Base-by-base conservation (phyloP, 177 flowering plant species). In the Tripterygium wilfordii region DNA sequence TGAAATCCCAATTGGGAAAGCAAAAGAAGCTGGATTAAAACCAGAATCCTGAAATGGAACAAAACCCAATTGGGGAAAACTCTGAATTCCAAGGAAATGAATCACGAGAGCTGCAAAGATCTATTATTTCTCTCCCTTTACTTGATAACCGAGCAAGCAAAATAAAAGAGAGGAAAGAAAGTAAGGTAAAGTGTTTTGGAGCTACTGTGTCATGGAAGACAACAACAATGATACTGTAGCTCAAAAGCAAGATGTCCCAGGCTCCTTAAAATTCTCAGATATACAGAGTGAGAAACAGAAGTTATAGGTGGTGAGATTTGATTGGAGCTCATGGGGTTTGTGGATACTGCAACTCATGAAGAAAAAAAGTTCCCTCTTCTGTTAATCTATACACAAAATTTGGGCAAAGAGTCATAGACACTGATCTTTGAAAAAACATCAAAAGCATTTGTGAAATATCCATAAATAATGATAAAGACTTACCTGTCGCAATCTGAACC, bases 261-360 rank as follows among this genome's bases (percentile, higher is more conserved):
- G 23, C 24, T 32, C 15, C 2, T 22, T 2, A 51, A 39, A 37
- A 29, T 17, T 20, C 45, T 22, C 24, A 21, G 20, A 45, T 19
- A 58, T 14, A 28, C 49, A 51, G 31, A 45, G 57, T 51, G 50
- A 44, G 33, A 60, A 37, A 16, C 37, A 44, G 28, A 21, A 42
- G 28, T 12, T 13, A 62, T 46, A 50, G 68, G 67, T 72, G 76
- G 69, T 62, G 68, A 37, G 35, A 14, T 64, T 21, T 72, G 70
- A 78, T 75, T 75, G 80, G 76, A 48, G 61, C 63, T 23, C 26
- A 57, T 58, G 70, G 69, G 50, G 73, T 52, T 64, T 63, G 65
- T 63, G 72, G 77, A 69, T 65, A 23, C 77, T 66, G 75, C 77
- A 71, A 54, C 60, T 42, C 10, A 24, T 30, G 10, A 42, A 23